Conservation (phyloP, 2,329 filamentous ascomycete genomes). For the Penicillium sp. region DNA sequence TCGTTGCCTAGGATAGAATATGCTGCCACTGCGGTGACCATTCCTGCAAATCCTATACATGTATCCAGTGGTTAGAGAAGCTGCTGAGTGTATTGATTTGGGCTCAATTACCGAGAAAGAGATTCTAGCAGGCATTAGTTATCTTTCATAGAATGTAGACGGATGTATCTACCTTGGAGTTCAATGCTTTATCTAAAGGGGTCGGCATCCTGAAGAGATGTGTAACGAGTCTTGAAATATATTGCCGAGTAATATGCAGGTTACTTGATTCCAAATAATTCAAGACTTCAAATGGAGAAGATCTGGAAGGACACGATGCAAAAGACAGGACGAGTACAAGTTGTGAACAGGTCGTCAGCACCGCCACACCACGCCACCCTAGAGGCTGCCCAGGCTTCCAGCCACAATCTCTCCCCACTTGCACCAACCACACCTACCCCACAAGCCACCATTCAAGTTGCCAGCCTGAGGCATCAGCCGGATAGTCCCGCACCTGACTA, state of each 20-base stretch:
- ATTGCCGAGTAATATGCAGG: background rate
- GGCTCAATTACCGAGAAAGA: slow-evolving; percentile 59
- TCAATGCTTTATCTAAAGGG: slow-evolving; percentile 63
- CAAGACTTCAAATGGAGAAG: background rate
- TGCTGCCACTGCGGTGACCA: slow-evolving; percentile 74
- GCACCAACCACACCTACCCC: background rate
- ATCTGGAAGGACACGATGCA: slow-evolving; percentile 2
- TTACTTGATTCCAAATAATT: background rate
- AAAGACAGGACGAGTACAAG: slow-evolving; percentile 2
- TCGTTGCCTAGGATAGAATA: slow-evolving; percentile 85
- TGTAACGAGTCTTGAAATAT: background rate
- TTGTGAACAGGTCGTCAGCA: slow-evolving; percentile 4
- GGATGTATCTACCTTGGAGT: slow-evolving; percentile 58
- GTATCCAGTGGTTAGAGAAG: slow-evolving; percentile 21
- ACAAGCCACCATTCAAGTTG: slow-evolving; percentile 4
- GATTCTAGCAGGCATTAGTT: slow-evolving; percentile 51
- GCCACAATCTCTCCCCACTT: background rate
- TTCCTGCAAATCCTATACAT: slow-evolving; percentile 67
- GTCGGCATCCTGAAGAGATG: slow-evolving; percentile 57
- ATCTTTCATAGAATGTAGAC: slow-evolving; percentile 8
- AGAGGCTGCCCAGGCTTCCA: background rate
- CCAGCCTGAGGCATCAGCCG: slow-evolving; percentile 7
- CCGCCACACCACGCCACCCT: slow-evolving; percentile 7
- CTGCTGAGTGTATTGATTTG: background rate
- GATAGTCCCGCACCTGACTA: slow-evolving; percentile 12